Percentiles rank a stretch among this genome's conserved stretches.
phyloP scores from a whole-genome alignment of 164 flowering plant genomes.

The Piper betle region DNA sequence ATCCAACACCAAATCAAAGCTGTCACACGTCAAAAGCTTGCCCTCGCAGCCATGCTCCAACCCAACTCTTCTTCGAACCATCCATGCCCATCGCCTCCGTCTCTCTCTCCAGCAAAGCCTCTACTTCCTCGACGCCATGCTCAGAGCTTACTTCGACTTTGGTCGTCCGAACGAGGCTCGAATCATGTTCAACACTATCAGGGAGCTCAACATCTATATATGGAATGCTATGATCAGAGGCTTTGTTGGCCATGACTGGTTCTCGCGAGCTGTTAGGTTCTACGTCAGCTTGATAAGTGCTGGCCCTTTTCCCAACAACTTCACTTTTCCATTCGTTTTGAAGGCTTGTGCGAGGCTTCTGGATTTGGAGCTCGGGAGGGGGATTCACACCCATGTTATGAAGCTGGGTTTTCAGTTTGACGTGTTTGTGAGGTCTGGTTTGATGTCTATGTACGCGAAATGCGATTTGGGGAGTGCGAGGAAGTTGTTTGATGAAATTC shows the following conservation, averaged over 20 bases:
- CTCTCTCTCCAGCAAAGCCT: slow-evolving; percentile 11
- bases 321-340: slow-evolving; percentile 24
- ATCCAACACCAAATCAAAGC: slow-evolving; percentile 1
- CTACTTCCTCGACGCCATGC: slow-evolving; percentile 14
- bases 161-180: slow-evolving; percentile 10
- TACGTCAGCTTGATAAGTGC: slow-evolving; percentile 12
- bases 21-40: slow-evolving; percentile 11
- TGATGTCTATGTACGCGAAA: slow-evolving; percentile 15
- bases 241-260: slow-evolving; percentile 13
- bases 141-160: slow-evolving; percentile 10
- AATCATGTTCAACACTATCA: slow-evolving; percentile 6
- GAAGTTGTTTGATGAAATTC: slow-evolving; percentile 18
- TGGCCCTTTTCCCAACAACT: slow-evolving; percentile 17
- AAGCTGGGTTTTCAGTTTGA: slow-evolving; percentile 21
- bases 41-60: slow-evolving; percentile 12
- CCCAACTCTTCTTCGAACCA: slow-evolving; percentile 12
- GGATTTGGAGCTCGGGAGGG: slow-evolving; percentile 9
- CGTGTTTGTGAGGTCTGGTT: slow-evolving; percentile 20
- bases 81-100: slow-evolving; percentile 18
- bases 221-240: slow-evolving; percentile 27
- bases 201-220: slow-evolving; percentile 17
- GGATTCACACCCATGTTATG: slow-evolving; percentile 17
- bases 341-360: slow-evolving; percentile 18
- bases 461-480: slow-evolving; percentile 12
- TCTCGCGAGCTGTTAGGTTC: slow-evolving; percentile 11